Evolutionary conservation across 2,329 filamentous ascomycete genomes (phyloP), one percentile per base, ranked within the genome.

Genomic region (Aspergillus novofumigatus): DNA sequence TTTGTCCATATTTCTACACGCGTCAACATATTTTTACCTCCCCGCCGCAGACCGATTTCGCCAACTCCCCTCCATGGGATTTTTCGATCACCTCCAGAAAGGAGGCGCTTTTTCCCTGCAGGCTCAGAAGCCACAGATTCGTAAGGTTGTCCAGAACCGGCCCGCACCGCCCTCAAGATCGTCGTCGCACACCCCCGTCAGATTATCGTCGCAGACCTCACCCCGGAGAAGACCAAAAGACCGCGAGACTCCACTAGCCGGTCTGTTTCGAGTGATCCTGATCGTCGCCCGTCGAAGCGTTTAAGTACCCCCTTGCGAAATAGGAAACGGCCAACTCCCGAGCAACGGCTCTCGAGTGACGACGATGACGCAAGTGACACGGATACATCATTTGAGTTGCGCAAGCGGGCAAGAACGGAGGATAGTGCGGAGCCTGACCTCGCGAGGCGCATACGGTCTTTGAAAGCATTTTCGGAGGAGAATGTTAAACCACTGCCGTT

Each of bases 41-140:
- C 32, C 45, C 51, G 48, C 32, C 26, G 41, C 44, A 48, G 38
- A 49, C 52, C 35, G 29, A 55, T 48, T 57, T 48, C 52, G 38
- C 57, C 42, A 52, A 49, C 53, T 52, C 52, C 56, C 41, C 65
- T 59, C 60, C 57, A 77, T 77, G 75, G 74, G 74, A 51, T 76
- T 77, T 64, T 77, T 77, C 64, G 75, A 77, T 60, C 73, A 77
- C 59, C 69, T 77, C 58, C 75, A 77, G 57, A 76, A 77, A 67
- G 74, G 73, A 69, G 74, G 73, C 60, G 68, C 66, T 35, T 75
- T 75, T 53, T 73, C 73, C 42, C 67, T 77, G 52, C 74, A 76
- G 55, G 65, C 74, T 44, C 72, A 77, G 55, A 76, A 73, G 44
- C 64, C 72, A 26, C 73, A 77, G 57, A 72, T 77, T 20, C 74